Evolutionary conservation across 352 stramenopile genomes (phyloP), one percentile per base, ranked within the genome.

Genomic region (Aphanomyces cochlioides): DNA sequence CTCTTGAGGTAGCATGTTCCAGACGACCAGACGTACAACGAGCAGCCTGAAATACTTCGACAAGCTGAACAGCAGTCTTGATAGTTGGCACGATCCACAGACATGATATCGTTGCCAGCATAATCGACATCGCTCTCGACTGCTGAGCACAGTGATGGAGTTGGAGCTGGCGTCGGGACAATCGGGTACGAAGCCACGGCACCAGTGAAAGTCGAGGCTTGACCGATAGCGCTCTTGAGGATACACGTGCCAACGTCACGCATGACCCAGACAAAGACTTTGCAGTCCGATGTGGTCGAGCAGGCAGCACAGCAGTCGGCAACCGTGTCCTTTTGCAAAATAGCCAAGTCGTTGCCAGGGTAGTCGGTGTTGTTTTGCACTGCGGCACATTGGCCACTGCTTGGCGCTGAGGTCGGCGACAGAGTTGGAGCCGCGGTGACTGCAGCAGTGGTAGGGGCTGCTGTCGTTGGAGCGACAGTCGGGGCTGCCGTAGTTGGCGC

Each of bases 1-100:
- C 63, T 69, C 50, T 69, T 69, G 38, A 69, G 63, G 6, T 58
- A 69, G 28, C 63, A 69, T 17, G 21, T 60, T 12, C 41, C 41
- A 21, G 13, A 37, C 13, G 57, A 17, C 60, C 60, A 67, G 10
- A 59, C 48, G 13, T 67, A 67, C 12, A 56, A n/a, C 60, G 28
- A 48, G 38, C 60, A 67, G 0, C 60, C 60, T 4, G 60, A 37
- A 12, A 36, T 67, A 13, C 4, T 17, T 21, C 41, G 3, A 37
- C 60, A 67, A 43, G 54, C 60, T 15, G 38, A 17, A 8, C 60
- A 67, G 48, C 60, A 67, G 48, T 56, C 60, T 4, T 17, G 13
- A 1, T 10, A 15, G 36, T 39, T 45, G 8, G 56, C 19, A 38
- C 56, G 56, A 13, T 5, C 8, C 6, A 47, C 36, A 5, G 56